Percentiles rank a stretch among this genome's conserved stretches.
Evolutionary conservation across 1,284 basidiomycete genomes (phyloP).

Genomic region (Rhodotorula sp.): DNA sequence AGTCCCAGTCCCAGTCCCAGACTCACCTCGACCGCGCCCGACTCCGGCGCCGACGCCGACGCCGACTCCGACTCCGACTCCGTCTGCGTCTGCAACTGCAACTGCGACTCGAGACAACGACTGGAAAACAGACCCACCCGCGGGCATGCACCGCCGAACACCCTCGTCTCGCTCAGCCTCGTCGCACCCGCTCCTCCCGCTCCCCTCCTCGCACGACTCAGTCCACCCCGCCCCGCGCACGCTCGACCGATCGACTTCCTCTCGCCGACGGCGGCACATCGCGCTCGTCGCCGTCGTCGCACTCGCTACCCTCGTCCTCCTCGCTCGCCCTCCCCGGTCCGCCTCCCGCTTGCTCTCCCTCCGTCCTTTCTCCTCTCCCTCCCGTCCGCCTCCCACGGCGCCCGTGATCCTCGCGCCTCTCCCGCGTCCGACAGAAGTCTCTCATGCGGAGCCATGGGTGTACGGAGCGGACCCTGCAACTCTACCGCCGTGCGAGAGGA

Average conservation of each 20-base stretch:
- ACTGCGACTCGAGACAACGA: no score
- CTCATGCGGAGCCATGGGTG: slow-evolving; percentile 8
- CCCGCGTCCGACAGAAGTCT: not conserved
- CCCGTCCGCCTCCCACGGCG: not conserved
- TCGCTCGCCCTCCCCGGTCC: not conserved
- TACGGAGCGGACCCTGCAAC: not conserved
- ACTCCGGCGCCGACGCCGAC: no score
- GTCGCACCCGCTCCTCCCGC: not conserved
- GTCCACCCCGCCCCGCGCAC: not conserved
- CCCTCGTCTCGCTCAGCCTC: not conserved
- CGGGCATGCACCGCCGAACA: no score
- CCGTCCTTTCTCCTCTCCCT: not conserved
- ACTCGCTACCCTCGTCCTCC: not conserved
- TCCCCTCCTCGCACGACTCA: not conserved
- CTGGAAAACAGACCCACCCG: no score
- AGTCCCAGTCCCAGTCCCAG: no score
- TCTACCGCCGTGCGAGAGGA: slow-evolving; percentile 15
- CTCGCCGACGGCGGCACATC: not conserved
- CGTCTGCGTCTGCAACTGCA: no score
- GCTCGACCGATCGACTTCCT: not conserved
- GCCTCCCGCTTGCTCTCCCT: not conserved
- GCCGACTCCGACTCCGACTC: no score
- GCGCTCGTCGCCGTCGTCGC: not conserved
- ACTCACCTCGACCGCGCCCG: no score
- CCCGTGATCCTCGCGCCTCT: not conserved